These are phyloP conservation scores for Ganoderma sinense DNA, from an alignment of 1,284 basidiomycete species.

Conservation along the genomic window DNA sequence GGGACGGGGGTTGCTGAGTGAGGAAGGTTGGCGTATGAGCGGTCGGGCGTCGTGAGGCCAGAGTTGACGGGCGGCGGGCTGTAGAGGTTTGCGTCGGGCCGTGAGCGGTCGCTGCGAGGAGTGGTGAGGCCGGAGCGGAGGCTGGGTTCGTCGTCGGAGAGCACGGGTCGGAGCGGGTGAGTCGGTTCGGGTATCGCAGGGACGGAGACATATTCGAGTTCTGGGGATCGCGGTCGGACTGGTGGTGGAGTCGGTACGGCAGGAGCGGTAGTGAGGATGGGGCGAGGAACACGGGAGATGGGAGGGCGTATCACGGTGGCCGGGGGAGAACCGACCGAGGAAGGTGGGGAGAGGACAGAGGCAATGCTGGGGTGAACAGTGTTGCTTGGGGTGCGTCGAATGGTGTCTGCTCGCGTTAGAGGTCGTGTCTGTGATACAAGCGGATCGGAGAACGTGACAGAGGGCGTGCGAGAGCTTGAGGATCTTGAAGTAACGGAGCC, in stretches of 20 bases:
- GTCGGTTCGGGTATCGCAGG: conserved; percentile 35
- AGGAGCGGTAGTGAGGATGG: conserved; percentile 12
- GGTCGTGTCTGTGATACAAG: conserved; percentile 23
- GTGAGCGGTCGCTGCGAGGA: conserved; percentile 34
- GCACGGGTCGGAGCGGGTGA: conserved; percentile 11
- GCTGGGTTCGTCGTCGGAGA: conserved; percentile 30
- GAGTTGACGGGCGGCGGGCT: conserved; percentile 35
- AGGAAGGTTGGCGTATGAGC: conserved; percentile 18
- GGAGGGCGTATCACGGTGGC: conserved; percentile 3
- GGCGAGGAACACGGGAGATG: no score
- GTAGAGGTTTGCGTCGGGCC: conserved; percentile 29
- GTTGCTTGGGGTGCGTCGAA: conserved; percentile 8
- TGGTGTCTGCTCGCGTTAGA: conserved; percentile 3
- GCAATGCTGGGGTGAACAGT: conserved; percentile 1
- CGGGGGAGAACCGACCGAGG: conserved; percentile 3
- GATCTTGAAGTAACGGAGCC: conserved; percentile 17
- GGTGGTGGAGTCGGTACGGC: conserved; percentile 9
- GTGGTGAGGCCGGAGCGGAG: conserved; percentile 17
- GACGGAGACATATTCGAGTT: conserved; percentile 38
- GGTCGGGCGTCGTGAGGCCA: conserved; percentile 38
- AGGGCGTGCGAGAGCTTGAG: conserved; percentile 22
- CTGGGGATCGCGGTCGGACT: conserved; percentile 15
- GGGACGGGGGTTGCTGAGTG: conserved; percentile 25
- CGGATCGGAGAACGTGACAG: conserved; percentile 24
- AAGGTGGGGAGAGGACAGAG: conserved; percentile 5